These are phyloP conservation scores for Chloris gayana DNA, from an alignment of 176 grass and related monocot genomes.

Conservation along the genomic window DNA sequence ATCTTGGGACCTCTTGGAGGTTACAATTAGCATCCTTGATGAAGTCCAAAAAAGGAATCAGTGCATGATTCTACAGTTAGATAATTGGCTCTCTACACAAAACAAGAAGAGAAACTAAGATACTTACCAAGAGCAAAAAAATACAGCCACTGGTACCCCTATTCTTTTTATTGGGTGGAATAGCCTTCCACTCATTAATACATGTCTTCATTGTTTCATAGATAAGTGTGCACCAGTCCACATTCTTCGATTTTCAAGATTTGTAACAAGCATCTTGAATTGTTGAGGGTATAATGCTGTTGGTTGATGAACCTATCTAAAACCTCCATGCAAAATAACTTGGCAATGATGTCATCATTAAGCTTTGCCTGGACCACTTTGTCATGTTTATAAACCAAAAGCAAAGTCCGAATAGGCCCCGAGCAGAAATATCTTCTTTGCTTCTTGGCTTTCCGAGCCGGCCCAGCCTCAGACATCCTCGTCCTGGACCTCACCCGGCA, in stretches of 20 bases:
- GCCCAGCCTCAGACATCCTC: too few species aligned
- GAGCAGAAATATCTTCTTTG: too few species aligned
- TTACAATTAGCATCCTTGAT: background rate
- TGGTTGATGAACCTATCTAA: background rate
- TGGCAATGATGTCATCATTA: background rate
- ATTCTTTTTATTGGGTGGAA: too few species aligned
- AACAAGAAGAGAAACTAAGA: slow-evolving; percentile 1
- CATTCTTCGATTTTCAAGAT: background rate
- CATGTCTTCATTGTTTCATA: background rate
- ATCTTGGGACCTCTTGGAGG: background rate
- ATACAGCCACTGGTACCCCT: background rate
- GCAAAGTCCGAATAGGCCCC: too few species aligned
- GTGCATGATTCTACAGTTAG: slow-evolving; percentile 11
- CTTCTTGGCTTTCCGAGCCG: too few species aligned
- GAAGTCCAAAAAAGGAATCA: background rate
- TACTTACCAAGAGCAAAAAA: background rate
- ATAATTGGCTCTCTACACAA: slow-evolving; percentile 4
- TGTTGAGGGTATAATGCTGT: background rate
- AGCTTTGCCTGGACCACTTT: background rate
- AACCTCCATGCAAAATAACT: background rate
- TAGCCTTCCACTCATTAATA: background rate
- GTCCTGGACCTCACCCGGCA: background rate
- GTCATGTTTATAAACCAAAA: too few species aligned
- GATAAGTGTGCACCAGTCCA: background rate
- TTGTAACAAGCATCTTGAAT: background rate